phyloP scores from a whole-genome alignment of 75 land plant species.

The Sequoia sempervirens region DNA sequence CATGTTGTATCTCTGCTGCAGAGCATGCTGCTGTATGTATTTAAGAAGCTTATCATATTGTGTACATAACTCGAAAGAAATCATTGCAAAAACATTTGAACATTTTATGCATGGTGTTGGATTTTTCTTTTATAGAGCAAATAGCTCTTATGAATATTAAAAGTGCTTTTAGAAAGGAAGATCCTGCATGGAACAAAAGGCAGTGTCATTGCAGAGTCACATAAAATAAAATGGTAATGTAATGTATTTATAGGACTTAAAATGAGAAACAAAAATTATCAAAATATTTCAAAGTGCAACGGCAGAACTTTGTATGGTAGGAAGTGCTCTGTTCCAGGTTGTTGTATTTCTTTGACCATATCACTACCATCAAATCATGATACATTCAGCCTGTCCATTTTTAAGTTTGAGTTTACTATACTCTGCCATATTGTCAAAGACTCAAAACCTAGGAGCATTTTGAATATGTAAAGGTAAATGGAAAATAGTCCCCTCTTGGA shows the following conservation, averaged over 20 bases:
- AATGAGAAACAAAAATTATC: neutral
- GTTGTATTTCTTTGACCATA: neutral
- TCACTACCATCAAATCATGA: too few species aligned
- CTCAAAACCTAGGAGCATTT: too few species aligned
- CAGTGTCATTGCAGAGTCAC: neutral
- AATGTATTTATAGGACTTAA: neutral
- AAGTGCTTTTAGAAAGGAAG: neutral
- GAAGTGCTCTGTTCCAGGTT: neutral
- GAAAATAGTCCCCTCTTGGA: too few species aligned
- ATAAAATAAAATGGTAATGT: neutral
- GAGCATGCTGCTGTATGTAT: slow-evolving; percentile 71
- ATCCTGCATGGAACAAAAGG: neutral
- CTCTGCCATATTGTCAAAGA: too few species aligned
- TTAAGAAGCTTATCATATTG: neutral
- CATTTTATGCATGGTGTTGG: neutral
- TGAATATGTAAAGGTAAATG: too few species aligned
- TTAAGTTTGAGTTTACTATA: too few species aligned
- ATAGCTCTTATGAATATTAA: neutral
- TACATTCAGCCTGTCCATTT: neutral
- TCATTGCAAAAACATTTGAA: neutral
- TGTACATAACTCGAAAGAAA: neutral
- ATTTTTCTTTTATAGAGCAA: neutral
- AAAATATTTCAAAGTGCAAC: neutral
- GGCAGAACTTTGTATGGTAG: neutral
- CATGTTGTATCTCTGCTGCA: slow-evolving; percentile 86